A percentile compares a stretch with the other conserved stretches of the same genome.
phyloP scores from a whole-genome alignment of 345 rosid genomes.

The Clausena lansium region DNA sequence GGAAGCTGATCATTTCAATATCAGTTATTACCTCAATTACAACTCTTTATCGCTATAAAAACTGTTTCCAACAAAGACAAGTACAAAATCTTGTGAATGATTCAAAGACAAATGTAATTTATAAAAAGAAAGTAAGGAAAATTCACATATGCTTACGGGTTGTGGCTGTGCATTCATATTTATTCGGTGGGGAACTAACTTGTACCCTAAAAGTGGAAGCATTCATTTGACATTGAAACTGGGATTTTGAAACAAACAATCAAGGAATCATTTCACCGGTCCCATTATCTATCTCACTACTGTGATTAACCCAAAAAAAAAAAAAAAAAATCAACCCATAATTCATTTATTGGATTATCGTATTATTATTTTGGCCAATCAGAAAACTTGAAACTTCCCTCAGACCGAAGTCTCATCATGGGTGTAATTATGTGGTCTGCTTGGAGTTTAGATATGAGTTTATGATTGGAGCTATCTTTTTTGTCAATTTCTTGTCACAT shows the following conservation, averaged over 20 bases:
- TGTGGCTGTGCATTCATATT: background rate
- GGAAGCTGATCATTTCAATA: too few relatives aligned
- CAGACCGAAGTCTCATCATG: background rate
- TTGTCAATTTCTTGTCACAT: too few relatives aligned
- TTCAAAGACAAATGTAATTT: too few relatives aligned
- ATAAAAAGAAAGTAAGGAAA: background rate
- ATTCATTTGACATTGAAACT: background rate
- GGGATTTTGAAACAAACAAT: background rate
- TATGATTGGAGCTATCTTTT: slow-evolving; percentile 2
- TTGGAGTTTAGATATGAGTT: background rate
- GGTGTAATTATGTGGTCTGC: slow-evolving; percentile 13
- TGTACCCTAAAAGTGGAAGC: background rate
- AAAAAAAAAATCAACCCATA: background rate
- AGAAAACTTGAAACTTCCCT: background rate
- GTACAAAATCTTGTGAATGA: background rate
- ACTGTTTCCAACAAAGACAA: too few relatives aligned
- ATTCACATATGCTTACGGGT: background rate
- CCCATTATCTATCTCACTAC: background rate
- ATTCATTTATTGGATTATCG: background rate
- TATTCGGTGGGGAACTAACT: background rate
- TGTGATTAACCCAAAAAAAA: too few relatives aligned
- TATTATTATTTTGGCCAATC: background rate
- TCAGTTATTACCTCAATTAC: too few relatives aligned
- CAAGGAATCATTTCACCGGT: slow-evolving; percentile 3
- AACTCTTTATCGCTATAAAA: background rate